These are phyloP conservation scores for Claviceps arundinis DNA, from an alignment of 2,329 filamentous ascomycete species.

Conservation along the genomic window DNA sequence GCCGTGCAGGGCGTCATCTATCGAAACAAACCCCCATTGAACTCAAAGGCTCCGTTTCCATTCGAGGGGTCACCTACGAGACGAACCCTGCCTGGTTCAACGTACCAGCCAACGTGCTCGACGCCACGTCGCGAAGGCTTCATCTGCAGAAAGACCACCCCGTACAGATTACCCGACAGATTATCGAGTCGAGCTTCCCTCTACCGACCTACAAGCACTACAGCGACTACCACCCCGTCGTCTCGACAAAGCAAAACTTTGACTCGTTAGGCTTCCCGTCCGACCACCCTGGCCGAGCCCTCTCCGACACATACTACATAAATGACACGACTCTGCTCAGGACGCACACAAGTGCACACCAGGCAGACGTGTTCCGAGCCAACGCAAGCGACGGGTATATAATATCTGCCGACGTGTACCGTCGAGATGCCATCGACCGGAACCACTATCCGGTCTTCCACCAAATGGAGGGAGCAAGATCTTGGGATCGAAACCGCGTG, in stretches of 20 bases:
- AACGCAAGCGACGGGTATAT: constrained; percentile 69
- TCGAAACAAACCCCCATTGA: background rate
- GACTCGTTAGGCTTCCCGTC: constrained; percentile 86
- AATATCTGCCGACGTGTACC: constrained; percentile 88
- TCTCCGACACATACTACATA: constrained; percentile 91
- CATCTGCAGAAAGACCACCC: constrained; percentile 88
- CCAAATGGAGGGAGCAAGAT: constrained; percentile 91
- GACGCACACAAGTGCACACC: constrained; percentile 91
- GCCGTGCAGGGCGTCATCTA: background rate
- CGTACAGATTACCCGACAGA: constrained; percentile 74
- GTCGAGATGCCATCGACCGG: constrained; percentile 85
- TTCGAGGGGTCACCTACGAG: constrained; percentile 50
- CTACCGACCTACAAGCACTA: constrained; percentile 59
- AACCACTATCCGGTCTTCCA: constrained; percentile 96
- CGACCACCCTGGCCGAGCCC: constrained; percentile 77
- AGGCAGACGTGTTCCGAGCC: constrained; percentile 65
- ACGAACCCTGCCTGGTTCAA: constrained; percentile 76
- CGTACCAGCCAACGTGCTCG: constrained; percentile 59
- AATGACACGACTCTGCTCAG: constrained; percentile 72
- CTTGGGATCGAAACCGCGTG: constrained; percentile 63
- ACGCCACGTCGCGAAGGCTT: constrained; percentile 62
- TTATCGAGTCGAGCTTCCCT: constrained; percentile 85
- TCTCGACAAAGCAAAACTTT: constrained; percentile 79
- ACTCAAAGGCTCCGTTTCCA: constrained; percentile 10
- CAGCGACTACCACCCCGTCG: constrained; percentile 69